Conservation (phyloP, 306 rosid genomes). For the Inga leiocalycina region DNA sequence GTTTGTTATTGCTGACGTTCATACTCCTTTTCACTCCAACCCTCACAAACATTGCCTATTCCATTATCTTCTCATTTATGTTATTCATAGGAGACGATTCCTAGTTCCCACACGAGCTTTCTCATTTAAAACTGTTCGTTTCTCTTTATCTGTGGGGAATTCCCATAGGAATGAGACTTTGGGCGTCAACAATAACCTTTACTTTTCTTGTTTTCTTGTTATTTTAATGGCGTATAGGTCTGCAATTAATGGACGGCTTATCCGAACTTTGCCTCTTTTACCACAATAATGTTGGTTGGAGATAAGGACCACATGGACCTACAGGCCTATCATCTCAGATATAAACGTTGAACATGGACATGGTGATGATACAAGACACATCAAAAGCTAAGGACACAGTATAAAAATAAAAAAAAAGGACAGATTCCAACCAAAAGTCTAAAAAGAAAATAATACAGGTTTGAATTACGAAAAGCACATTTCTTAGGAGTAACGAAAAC, state of each 20-base stretch:
- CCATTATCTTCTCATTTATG: neutral
- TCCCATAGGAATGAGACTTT: neutral
- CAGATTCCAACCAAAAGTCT: neutral
- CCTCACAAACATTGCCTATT: neutral
- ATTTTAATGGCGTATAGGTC: neutral
- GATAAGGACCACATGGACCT: neutral
- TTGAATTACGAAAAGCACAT: no score
- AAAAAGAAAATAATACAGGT: no score
- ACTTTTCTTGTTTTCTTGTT: neutral
- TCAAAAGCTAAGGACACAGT: neutral
- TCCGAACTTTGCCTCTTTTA: neutral
- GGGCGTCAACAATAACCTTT: neutral
- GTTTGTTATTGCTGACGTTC: neutral
- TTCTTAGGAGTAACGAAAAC: no score
- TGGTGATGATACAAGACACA: neutral
- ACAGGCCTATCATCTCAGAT: neutral
- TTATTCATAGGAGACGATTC: neutral
- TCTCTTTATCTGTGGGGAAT: neutral
- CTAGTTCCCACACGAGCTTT: neutral
- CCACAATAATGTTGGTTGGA: neutral
- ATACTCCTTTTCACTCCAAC: neutral
- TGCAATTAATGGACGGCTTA: neutral
- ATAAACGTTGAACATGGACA: neutral
- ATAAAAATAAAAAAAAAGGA: neutral
- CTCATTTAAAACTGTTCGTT: neutral